Evolutionary conservation across 1,284 basidiomycete species (phyloP).

Genomic region (Cystobasidium pallidum): DNA sequence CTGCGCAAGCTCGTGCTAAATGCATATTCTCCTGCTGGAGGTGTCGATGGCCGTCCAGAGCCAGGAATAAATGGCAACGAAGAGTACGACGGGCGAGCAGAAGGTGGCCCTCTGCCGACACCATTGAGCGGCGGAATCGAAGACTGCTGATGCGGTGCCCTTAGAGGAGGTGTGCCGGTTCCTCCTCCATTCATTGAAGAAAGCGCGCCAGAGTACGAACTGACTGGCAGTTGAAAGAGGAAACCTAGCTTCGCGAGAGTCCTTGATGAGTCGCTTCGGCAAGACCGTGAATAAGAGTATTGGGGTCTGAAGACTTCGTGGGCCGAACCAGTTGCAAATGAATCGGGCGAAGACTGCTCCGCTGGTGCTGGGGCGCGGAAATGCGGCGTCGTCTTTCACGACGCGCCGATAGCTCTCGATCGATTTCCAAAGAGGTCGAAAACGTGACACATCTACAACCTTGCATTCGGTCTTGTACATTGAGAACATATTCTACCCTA

Average conservation of each 20-base stretch:
- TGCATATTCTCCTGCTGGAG: slow-evolving; percentile 33
- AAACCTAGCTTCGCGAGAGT: background rate
- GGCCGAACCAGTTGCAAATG: too few relatives aligned
- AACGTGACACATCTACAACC: background rate
- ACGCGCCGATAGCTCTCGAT: too few relatives aligned
- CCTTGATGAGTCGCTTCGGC: too few relatives aligned
- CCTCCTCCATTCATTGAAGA: slow-evolving; percentile 28
- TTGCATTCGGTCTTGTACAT: background rate
- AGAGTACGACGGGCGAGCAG: slow-evolving; percentile 24
- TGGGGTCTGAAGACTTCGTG: too few relatives aligned
- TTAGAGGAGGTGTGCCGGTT: slow-evolving; percentile 15
- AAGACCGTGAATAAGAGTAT: too few relatives aligned
- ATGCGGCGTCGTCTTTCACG: too few relatives aligned
- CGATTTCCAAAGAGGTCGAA: too few relatives aligned
- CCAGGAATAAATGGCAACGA: slow-evolving; percentile 33
- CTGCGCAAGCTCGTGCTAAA: slow-evolving; percentile 43
- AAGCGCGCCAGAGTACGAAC: background rate
- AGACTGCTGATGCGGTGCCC: background rate
- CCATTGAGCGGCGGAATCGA: slow-evolving; percentile 11
- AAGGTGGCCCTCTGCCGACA: background rate
- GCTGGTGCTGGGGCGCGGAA: too few relatives aligned
- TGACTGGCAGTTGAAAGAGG: slow-evolving; percentile 5
- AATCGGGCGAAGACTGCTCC: too few relatives aligned
- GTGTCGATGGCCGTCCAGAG: slow-evolving; percentile 22
- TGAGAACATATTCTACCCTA: too few relatives aligned